Conservation (phyloP, 192 early-diverging fungal genomes). For the Rhizoclosmatium globosum region DNA sequence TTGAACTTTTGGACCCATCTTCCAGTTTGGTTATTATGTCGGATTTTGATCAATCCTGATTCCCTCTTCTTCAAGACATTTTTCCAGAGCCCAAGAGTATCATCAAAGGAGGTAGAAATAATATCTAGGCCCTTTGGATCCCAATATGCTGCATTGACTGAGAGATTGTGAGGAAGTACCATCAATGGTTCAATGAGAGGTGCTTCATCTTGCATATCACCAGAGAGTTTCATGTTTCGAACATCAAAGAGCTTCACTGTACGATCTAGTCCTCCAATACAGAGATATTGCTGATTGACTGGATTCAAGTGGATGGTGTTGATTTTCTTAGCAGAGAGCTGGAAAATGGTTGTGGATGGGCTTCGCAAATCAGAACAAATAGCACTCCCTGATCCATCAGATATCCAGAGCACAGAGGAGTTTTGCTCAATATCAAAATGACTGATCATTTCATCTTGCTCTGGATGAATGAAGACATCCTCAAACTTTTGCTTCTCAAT, state of each 20-base stretch:
- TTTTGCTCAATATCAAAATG: slow-evolving; percentile 53
- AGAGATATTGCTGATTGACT: slow-evolving; percentile 52
- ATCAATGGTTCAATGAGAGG: slow-evolving; percentile 40
- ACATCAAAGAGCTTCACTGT: slow-evolving; percentile 70
- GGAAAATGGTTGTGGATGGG: slow-evolving; percentile 28
- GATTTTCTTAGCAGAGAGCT: slow-evolving; percentile 63
- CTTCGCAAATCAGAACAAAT: slow-evolving; percentile 60
- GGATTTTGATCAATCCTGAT: slow-evolving; percentile 47
- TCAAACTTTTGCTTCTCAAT: slow-evolving; percentile 58
- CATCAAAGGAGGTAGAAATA: slow-evolving; percentile 65
- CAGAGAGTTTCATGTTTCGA: slow-evolving; percentile 50
- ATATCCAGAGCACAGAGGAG: slow-evolving; percentile 54
- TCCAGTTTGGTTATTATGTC: slow-evolving; percentile 67
- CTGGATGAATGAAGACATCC: slow-evolving; percentile 60
- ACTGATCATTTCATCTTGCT: slow-evolving; percentile 45
- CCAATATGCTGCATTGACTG: slow-evolving; percentile 74
- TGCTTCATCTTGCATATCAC: not conserved
- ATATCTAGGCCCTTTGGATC: slow-evolving; percentile 65
- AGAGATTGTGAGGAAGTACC: slow-evolving; percentile 55
- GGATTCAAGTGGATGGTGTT: slow-evolving; percentile 71
- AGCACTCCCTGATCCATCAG: slow-evolving; percentile 60
- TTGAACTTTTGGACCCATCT: slow-evolving; percentile 75
- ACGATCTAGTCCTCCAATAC: slow-evolving; percentile 62
- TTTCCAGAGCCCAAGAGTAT: slow-evolving; percentile 62
- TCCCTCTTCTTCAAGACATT: slow-evolving; percentile 46